Percentiles rank a stretch among this genome's conserved stretches.
Evolutionary conservation across 2,329 filamentous ascomycete species (phyloP).

Genomic region (Aureobasidium sp.): DNA sequence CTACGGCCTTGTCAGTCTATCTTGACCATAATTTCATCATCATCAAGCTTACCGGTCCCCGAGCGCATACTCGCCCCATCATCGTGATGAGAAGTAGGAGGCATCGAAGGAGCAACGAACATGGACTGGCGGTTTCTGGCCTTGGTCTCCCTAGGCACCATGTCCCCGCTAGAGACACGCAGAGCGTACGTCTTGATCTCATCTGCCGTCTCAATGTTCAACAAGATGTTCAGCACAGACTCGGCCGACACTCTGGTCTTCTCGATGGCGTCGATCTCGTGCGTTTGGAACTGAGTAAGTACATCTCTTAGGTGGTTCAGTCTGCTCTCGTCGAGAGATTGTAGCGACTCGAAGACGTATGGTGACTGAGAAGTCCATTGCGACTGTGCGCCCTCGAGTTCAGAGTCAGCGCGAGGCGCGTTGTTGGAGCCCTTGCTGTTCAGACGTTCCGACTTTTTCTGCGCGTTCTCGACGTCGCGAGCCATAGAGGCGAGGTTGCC

Average conservation of each 20-base stretch:
- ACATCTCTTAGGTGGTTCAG: conserved; percentile 84
- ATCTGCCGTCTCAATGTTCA: conserved; percentile 77
- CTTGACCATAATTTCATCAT: not conserved
- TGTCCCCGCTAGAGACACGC: conserved; percentile 25
- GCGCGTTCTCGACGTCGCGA: conserved; percentile 74
- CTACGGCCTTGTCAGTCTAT: conserved; percentile 38
- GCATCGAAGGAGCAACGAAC: conserved; percentile 17
- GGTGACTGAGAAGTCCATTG: conserved; percentile 94
- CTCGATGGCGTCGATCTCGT: conserved; percentile 81
- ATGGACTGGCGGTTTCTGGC: conserved; percentile 4
- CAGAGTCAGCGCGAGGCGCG: conserved; percentile 62
- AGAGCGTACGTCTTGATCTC: conserved; percentile 71
- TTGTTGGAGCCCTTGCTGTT: conserved; percentile 73
- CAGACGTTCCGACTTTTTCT: conserved; percentile 78
- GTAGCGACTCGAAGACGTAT: conserved; percentile 87
- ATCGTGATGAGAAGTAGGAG: conserved; percentile 34
- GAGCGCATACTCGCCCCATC: conserved; percentile 49
- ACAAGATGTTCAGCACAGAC: conserved; percentile 67
- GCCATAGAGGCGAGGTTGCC: conserved; percentile 72
- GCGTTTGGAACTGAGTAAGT: conserved; percentile 85
- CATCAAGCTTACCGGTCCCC: conserved; percentile 33
- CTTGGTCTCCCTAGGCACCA: not conserved
- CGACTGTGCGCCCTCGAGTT: conserved; percentile 66
- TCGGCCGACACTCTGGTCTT: conserved; percentile 65
- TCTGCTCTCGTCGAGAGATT: conserved; percentile 80